Evolutionary conservation across 768 basidiomycete species (phyloP), one percentile per base, ranked within the genome.

Genomic region (Collybia nuda): DNA sequence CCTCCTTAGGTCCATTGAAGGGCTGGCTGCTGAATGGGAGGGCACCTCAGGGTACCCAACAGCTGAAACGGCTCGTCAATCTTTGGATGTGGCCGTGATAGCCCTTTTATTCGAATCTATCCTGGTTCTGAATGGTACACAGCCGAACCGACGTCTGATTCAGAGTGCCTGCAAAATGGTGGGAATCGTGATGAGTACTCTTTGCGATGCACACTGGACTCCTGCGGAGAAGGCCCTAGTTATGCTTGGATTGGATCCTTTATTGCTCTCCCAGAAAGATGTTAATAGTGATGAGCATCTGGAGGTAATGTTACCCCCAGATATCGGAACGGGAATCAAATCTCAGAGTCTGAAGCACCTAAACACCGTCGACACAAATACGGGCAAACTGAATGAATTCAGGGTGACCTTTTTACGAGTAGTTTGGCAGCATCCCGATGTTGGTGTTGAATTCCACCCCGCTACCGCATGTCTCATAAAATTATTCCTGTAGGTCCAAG

Each of bases 371-470:
- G 45, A 56, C 47, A 51, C 24, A 18, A 40, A 38, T 38, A 55
- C 42, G 36, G 48, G 47, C 32, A 45, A 44, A 14, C 44, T 44
- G 35, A 47, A 50, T 21, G 53, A 58, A 32, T 45, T 64, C 37
- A 69, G 76, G 50, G 62, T 68, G 15, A 65, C 67, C 36, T 68
- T 92, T 19, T 79, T 88, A 43, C 70, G 73, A 23, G 62, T 78
- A 6, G 64, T 93, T 21, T 92, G 91, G 82, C 81, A 81, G 51
- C 81, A 79, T 51, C 59, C 73, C 39, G 88, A 91, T 57, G 92
- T 93, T 56, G 60, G 81, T 73, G 32, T 17, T 19, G 45, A 11
- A 14, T 37, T 29, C 18, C 37, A 17, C 28, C 38, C 41, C 14
- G 17, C 24, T 26, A 4, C 7, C 24, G 24, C 7, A 26, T 17